Evolutionary conservation across 2,329 filamentous ascomycete genomes (phyloP), one percentile per base, ranked within the genome.

Genomic region (Monosporascus ibericus): DNA sequence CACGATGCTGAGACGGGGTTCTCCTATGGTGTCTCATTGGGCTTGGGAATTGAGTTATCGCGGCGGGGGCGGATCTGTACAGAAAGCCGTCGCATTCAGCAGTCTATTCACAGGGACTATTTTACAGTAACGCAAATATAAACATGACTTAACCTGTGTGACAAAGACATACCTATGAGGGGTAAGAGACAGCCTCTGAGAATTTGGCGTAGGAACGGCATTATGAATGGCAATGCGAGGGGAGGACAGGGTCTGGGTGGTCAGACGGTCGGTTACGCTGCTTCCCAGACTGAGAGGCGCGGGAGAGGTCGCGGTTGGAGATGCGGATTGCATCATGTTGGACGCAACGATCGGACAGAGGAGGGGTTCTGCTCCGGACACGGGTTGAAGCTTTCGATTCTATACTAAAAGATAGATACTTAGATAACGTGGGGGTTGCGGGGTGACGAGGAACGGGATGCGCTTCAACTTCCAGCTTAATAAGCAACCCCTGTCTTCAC

Each of bases 21-120:
- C 81, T 73, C 55, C 70, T 76, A 61, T 84, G 81, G 48, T 84
- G 81, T 53, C 81, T 74, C 65, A 81, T 65, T 30, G 80, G 80
- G 55, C 79, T 83, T 50, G 75, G 71, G 60, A 72, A 80, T 49
- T 70, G 67, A 42, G 66, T 64, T 30, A 69, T 54, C 44, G 65
- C 60, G 20, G 70, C 64, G 37, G 74, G 73, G 20, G 76, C 72
- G 48, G 76, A 75, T 49, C 76, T 80, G 57, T 42, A 49, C 44
- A 46, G 54, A 27, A 47, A 53, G 58, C 55, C 55, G 51, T 56
- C 56, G 59, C 53, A 53, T 44, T 49, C 34, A 53, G 48, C 48
- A 34, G 38, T 25, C 20, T n/a, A 48, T 42, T 39, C 44, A 53
- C 22, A n/a, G 34, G n/a, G 27, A 39, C 42, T 14, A 40, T 48